phyloP scores from a whole-genome alignment of 108 stramenopile species.

The Cyclotella baltica region DNA sequence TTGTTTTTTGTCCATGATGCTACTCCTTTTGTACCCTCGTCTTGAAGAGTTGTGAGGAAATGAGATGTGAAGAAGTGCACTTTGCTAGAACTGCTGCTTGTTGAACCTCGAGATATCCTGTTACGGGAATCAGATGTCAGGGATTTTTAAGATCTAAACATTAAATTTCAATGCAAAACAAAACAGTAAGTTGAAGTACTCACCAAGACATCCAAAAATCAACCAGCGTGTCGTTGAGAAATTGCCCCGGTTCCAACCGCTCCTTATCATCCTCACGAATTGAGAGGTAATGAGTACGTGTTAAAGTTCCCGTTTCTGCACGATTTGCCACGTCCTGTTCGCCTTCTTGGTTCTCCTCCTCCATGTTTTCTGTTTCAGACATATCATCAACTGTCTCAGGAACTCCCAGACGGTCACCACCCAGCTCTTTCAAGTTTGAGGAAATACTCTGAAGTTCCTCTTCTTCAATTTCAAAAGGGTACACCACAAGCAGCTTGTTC shows the following conservation, averaged over 20 bases:
- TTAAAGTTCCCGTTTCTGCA: constrained; percentile 12
- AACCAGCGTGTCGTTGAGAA: constrained; percentile 89
- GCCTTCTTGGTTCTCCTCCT: constrained; percentile 15
- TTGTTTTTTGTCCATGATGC: constrained; percentile 81
- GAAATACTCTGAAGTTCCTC: constrained; percentile 52
- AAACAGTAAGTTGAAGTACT: constrained; percentile 24
- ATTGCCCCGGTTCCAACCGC: constrained; percentile 67
- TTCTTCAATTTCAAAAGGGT: constrained; percentile 74
- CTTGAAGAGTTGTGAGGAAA: constrained; percentile 79
- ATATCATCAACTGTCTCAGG: neutral
- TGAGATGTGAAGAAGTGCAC: constrained; percentile 91
- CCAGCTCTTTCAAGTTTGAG: constrained; percentile 36
- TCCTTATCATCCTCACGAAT: constrained; percentile 72
- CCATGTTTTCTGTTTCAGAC: neutral
- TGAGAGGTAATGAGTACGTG: constrained; percentile 64
- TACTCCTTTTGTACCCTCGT: constrained; percentile 71
- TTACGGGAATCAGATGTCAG: too few species aligned
- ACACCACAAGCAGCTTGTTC: constrained; percentile 63
- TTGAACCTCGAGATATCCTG: constrained; percentile 49
- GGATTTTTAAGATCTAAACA: too few species aligned
- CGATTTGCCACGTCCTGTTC: neutral
- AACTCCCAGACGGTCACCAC: constrained; percentile 22
- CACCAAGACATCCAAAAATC: constrained; percentile 93
- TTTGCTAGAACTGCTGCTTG: constrained; percentile 7
- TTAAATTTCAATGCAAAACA: too few species aligned